Percentiles rank a stretch among this genome's conserved stretches.
Evolutionary conservation across 2,329 filamentous ascomycete species (phyloP).

Genomic region (Aspergillus brasiliensis): DNA sequence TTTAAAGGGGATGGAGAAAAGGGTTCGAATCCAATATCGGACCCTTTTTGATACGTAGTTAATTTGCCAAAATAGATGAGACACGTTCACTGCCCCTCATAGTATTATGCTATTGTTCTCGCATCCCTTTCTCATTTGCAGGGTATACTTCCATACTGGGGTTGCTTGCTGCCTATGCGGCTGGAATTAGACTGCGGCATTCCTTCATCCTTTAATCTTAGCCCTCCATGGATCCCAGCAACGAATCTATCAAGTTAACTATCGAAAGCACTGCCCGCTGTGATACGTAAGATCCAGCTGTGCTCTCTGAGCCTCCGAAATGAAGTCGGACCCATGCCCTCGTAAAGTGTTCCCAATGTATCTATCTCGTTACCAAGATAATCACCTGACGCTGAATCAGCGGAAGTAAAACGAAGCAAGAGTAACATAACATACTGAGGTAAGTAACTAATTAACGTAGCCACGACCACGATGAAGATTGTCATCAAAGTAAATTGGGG

Average conservation of each 20-base stretch:
- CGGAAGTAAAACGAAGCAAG: neutral
- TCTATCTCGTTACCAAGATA: neutral
- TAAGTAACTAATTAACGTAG: neutral
- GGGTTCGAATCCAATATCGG: neutral
- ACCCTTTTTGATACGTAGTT: neutral
- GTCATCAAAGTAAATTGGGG: constrained; percentile 6
- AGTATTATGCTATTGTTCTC: neutral
- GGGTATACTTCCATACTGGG: neutral
- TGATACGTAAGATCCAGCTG: neutral
- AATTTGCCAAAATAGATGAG: neutral
- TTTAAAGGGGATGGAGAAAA: neutral
- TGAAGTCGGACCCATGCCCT: neutral
- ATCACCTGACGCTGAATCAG: neutral
- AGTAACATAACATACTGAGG: neutral
- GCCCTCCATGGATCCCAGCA: too few relatives aligned
- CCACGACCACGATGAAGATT: too few relatives aligned
- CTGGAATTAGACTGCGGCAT: neutral
- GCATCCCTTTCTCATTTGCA: neutral
- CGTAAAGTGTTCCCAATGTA: neutral
- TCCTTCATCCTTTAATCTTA: constrained; percentile 8
- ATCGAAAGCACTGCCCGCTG: neutral
- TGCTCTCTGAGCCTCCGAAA: neutral
- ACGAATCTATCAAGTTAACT: neutral
- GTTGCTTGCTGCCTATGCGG: neutral
- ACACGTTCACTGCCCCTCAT: neutral